Base-by-base conservation (phyloP, 495 filamentous ascomycete species). In the Tuber calosporum region DNA sequence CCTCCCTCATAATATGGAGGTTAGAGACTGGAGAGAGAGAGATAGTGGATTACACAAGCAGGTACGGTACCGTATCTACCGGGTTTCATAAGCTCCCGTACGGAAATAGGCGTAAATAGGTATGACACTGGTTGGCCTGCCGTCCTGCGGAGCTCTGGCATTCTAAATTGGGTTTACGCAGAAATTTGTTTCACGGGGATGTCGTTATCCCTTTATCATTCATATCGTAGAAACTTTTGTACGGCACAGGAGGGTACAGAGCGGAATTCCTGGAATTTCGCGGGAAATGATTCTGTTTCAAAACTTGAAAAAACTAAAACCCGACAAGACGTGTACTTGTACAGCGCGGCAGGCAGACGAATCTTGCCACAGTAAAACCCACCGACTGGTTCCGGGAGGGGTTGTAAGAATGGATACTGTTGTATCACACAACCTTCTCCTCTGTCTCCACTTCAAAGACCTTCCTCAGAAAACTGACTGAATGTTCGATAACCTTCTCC, bases 401-500 rank as follows among this genome's bases (percentile, higher is more conserved):
- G n/a, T 17, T 30, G 13, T 30, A 30, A 17, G 53, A 62, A 13
- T 9, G 11, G 6, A 11, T 34, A 4, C 53, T 62, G 19, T 17
- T 26, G 53, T 17, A 34, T 34, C 53, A 4, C 53, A 4, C 26
- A 13, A 34, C 26, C 26, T 13, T 17, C n/a, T 62, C 26, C 3
- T 62, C 53, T 0, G 26, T 4, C 13, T 62, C 26, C 53, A n/a
- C 26, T 4, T 62, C 26, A 62, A 62, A 62, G 13, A 34, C 19
- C 37, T 41, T 43, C 41, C 45, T 73, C 66, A 69, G 45, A 40
- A 73, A 69, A 19, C 40, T 48, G n/a, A 62, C 11, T 9, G 72
- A 43, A 36, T 39, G n/a, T n/a, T 37, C 36, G 4, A 69, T 36
- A 22, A 69, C 43, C 43, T 15, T 73, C 20, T 69, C 40, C 26